Conservation (phyloP, 176 grass and related monocot genomes). For the Saccharum officinarum region DNA sequence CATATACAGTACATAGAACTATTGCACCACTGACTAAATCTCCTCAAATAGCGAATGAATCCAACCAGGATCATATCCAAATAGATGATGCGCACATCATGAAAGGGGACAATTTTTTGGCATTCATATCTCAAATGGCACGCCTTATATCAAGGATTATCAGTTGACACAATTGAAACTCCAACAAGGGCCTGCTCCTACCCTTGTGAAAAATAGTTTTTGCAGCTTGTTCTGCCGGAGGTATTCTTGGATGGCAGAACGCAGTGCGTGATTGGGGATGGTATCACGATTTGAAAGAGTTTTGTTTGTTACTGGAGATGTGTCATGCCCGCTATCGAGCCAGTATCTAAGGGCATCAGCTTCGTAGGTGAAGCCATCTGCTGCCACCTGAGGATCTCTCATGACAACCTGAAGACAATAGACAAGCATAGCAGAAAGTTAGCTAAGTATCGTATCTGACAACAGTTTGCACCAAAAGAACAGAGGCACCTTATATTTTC, state of each 20-base stretch:
- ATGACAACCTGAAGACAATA: slow-evolving; percentile 56
- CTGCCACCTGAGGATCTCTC: slow-evolving; percentile 61
- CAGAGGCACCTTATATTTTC: not conserved
- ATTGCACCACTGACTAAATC: not conserved
- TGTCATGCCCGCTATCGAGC: slow-evolving; percentile 47
- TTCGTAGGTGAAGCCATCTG: slow-evolving; percentile 67
- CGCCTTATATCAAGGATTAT: not conserved
- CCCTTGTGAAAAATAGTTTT: not conserved
- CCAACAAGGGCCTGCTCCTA: not conserved
- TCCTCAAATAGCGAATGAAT: not conserved
- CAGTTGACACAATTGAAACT: not conserved
- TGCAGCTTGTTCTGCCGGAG: slow-evolving; percentile 22
- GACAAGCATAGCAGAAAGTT: not conserved
- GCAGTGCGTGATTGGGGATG: slow-evolving; percentile 51
- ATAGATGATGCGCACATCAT: not conserved
- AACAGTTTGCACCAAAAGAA: not conserved
- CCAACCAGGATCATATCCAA: not conserved
- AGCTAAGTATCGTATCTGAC: not conserved
- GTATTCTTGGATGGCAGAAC: slow-evolving; percentile 63
- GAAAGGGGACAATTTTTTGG: too few species aligned
- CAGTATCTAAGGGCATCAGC: slow-evolving; percentile 55
- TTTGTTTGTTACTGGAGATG: slow-evolving; percentile 52
- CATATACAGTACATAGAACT: not conserved
- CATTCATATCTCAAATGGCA: not conserved
- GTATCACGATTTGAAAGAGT: slow-evolving; percentile 32